Percentiles rank a stretch among this genome's conserved stretches.
These are phyloP conservation scores for Ambrosia trifida DNA, from an alignment of 129 eudicot species.

Conservation along the genomic window DNA sequence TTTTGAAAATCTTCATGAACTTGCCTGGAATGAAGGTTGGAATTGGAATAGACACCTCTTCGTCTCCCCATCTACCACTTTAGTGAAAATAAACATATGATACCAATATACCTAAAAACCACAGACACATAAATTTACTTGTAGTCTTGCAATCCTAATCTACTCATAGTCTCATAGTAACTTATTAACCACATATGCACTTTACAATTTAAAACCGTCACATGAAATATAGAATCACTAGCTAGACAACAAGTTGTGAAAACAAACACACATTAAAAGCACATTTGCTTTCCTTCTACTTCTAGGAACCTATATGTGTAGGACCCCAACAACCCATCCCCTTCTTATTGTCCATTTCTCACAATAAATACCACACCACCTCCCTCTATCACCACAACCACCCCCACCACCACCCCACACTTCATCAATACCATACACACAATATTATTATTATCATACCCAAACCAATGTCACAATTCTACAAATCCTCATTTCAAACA, in stretches of 20 bases:
- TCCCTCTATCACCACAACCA: slow-evolving; percentile 2
- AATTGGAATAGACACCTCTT: no score
- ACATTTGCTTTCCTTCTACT: slow-evolving; percentile 44
- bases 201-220: no score
- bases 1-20: no score
- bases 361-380: slow-evolving; percentile 25
- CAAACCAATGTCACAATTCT: slow-evolving; percentile 14
- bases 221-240: background rate
- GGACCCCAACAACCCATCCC: slow-evolving; percentile 20
- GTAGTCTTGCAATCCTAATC: no score
- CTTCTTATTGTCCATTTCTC: slow-evolving; percentile 34
- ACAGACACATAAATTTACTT: no score
- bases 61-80: no score
- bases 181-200: no score
- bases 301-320: slow-evolving; percentile 35
- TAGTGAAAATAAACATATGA: no score
- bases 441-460: background rate
- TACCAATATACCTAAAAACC: no score
- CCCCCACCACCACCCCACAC: background rate
- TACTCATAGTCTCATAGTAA: no score
- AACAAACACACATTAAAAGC: slow-evolving; percentile 26
- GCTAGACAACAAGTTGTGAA: background rate
- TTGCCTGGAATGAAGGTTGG: no score
- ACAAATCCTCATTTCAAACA: slow-evolving; percentile 12
- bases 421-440: slow-evolving; percentile 14